Conservation (phyloP, 371 early-diverging fungal genomes). For the Sporodiniella umbellata region DNA sequence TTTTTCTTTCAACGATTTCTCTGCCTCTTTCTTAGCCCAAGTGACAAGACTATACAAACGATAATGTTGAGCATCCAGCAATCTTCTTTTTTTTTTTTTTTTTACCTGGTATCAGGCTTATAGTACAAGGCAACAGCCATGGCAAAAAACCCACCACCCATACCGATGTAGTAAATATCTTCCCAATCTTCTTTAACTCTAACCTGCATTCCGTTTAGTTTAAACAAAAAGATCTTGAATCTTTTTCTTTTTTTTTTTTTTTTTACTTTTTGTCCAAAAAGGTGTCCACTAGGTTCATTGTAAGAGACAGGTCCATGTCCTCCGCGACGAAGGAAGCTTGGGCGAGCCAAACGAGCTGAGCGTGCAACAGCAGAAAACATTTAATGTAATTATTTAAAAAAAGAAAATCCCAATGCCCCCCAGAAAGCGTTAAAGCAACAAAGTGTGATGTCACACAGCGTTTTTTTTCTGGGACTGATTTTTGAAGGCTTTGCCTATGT, state of each 20-base stretch:
- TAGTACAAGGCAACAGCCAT: conserved; percentile 55
- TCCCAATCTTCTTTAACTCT: conserved; percentile 75
- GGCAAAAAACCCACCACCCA: conserved; percentile 54
- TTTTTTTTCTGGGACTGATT: no score
- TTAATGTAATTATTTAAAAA: not conserved
- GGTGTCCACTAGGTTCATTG: conserved; percentile 60
- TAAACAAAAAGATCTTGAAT: not conserved
- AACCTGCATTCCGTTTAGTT: conserved; percentile 31
- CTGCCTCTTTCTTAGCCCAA: conserved; percentile 53
- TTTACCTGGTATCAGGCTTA: conserved; percentile 68
- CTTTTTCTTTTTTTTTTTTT: not conserved
- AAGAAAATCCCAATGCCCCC: not conserved
- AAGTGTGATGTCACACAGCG: not conserved
- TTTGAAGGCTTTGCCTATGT: no score
- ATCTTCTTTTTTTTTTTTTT: not conserved
- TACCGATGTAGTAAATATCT: conserved; percentile 55
- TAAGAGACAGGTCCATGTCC: conserved; percentile 44
- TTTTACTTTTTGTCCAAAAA: conserved; percentile 62
- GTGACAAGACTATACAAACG: conserved; percentile 35
- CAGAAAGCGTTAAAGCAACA: not conserved
- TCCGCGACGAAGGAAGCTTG: conserved; percentile 48
- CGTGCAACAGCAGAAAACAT: conserved; percentile 45
- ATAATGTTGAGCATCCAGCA: no score
- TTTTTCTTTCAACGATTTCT: conserved; percentile 51
- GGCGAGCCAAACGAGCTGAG: conserved; percentile 42